Conservation (phyloP, 495 filamentous ascomycete genomes). For the Penicillium bialowiezense region DNA sequence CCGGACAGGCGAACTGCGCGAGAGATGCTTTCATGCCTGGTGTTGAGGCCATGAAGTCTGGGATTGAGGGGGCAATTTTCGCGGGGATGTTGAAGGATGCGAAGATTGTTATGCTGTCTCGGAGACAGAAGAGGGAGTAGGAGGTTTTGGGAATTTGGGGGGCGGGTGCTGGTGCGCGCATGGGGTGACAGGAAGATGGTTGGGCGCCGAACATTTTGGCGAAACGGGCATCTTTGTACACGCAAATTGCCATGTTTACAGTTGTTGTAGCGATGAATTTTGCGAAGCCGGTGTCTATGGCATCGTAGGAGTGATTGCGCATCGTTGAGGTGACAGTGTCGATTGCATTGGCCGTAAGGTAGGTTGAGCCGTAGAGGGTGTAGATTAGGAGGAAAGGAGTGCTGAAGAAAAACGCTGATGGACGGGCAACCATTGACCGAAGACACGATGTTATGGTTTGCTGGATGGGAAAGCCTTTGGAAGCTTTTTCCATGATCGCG, state of each 20-base stretch:
- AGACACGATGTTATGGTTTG: conserved; percentile 64
- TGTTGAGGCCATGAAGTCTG: conserved; percentile 46
- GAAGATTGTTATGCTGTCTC: conserved; percentile 91
- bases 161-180: conserved; percentile 16
- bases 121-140: conserved; percentile 75
- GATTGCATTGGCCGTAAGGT: conserved; percentile 83
- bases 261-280: conserved; percentile 81
- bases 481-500: conserved; percentile 93
- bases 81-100: conserved; percentile 89
- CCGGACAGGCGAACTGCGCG: conserved; percentile 80
- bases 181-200: not conserved
- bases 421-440: conserved; percentile 60
- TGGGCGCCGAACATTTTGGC: conserved; percentile 74
- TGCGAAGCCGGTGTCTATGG: conserved; percentile 65
- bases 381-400: conserved; percentile 86
- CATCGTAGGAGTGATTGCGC: conserved; percentile 50
- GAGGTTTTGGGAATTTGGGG: conserved; percentile 47
- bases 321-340: conserved; percentile 76
- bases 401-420: conserved; percentile 68
- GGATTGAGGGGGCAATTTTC: conserved; percentile 56
- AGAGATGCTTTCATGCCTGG: conserved; percentile 55
- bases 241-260: conserved; percentile 87
- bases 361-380: conserved; percentile 85
- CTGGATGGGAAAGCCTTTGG: conserved; percentile 70
- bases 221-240: conserved; percentile 90